Evolutionary conservation across 805 yeast genomes (phyloP), one percentile per base, ranked within the genome.

Genomic region (Metschnikowia gelsemii): DNA sequence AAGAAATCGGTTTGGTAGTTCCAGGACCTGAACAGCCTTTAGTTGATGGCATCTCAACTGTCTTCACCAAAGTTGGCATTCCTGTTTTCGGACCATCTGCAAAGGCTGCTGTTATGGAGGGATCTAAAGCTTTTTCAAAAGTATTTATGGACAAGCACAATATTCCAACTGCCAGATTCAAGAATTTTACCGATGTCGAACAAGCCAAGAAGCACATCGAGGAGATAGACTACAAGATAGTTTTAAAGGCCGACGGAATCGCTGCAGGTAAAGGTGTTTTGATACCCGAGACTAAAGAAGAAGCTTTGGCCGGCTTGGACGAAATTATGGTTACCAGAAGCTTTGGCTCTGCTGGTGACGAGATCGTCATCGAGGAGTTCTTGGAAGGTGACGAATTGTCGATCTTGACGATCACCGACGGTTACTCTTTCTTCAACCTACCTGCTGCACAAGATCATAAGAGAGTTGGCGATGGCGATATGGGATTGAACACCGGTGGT

Each of bases 21-120:
- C 98, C 99, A 26, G 99, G 99, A 24, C 99, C 99, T n/a, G 99
- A 93, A 67, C 96, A 89, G 68, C 98, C 99, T 26, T 73, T 95
- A 48, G 97, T 95, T 23, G 97, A 93, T 57, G 99, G 99, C 38
- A 80, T 93, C 47, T 63, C 90, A 20, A 63, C 82, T 13, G 70
- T 70, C 40, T 89, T 93, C 73, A 69, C 78, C 48, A 79, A 78
- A 44, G 84, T 84, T 38, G 99, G 99, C 50, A 82, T 93, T 51
- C 95, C 96, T 20, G 96, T 90, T 13, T 93, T 93, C 70, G 99
- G 99, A 12, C 99, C 99, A n/a, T 77, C 86, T 27, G 83, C 76
- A 17, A 75, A 77, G 55, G 99, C 98, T 43, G 97, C 99, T 9
- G 65, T 70, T 22, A 85, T 93, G 89, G 99, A 93, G 66, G 99